Percentiles rank a stretch among this genome's conserved stretches.
These are phyloP conservation scores for Escovopsis sp. DNA, from an alignment of 2,329 filamentous ascomycete species.

Conservation along the genomic window DNA sequence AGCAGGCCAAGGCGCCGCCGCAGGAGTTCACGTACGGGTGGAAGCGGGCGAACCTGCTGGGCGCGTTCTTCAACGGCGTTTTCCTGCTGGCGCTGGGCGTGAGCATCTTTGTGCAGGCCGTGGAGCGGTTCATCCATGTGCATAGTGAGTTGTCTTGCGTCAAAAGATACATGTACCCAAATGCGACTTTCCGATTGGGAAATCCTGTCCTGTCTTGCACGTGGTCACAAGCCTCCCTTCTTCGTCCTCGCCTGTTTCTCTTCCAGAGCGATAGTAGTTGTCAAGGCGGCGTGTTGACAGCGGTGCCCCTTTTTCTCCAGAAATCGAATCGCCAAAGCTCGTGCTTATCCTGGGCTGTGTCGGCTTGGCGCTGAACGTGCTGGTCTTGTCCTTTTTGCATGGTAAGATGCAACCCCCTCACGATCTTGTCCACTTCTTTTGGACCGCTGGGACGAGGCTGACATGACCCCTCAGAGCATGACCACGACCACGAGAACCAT, in stretches of 20 bases:
- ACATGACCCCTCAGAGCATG: slow-evolving; percentile 19
- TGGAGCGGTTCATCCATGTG: slow-evolving; percentile 51
- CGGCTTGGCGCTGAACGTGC: slow-evolving; percentile 50
- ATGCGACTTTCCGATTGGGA: too few relatives aligned
- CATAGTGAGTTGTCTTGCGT: slow-evolving; percentile 25
- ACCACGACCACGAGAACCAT: slow-evolving; percentile 15
- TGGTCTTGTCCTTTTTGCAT: slow-evolving; percentile 51
- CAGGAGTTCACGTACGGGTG: slow-evolving; percentile 49
- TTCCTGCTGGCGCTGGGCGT: slow-evolving; percentile 57
- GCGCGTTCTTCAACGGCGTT: slow-evolving; percentile 68
- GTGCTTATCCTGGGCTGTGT: slow-evolving; percentile 55
- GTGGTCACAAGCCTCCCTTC: too few relatives aligned
- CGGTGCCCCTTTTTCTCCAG: slow-evolving; percentile 20
- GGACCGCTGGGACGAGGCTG: neutral
- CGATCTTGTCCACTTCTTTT: slow-evolving; percentile 7
- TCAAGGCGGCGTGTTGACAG: too few relatives aligned
- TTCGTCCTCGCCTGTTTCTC: too few relatives aligned
- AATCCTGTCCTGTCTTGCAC: too few relatives aligned
- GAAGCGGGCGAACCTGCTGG: slow-evolving; percentile 57
- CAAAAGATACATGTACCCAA: too few relatives aligned
- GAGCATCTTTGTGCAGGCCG: slow-evolving; percentile 57
- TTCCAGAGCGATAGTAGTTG: too few relatives aligned
- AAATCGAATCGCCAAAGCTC: slow-evolving; percentile 46
- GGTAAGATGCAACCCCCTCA: too few relatives aligned
- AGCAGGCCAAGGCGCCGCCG: slow-evolving; percentile 36